Evolutionary conservation across 768 basidiomycete species (phyloP), one percentile per base, ranked within the genome.

Genomic region (Ramaria rubella): DNA sequence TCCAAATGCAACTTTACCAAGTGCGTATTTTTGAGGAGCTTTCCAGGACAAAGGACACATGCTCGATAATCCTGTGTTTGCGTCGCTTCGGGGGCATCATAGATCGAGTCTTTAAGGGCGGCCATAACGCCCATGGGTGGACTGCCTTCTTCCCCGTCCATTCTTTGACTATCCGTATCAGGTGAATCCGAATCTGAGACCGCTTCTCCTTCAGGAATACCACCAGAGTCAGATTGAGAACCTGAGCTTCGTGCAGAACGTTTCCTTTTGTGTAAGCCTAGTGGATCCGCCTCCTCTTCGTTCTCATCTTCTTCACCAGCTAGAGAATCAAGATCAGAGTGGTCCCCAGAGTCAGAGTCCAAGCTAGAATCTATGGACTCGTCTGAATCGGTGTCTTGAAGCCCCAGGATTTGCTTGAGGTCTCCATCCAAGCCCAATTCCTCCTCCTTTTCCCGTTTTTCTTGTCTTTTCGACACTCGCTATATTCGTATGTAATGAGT

Each of bases 341-440:
- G 30, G 31, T 57, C 40, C 12, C 31, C 55, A 45, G 23, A 21
- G 15, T 36, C 44, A 31, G 31, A 23, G n/a, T 33, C 54, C 12
- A 62, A 67, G 52, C 64, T 52, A 23, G 63, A 60, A 50, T 76
- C 81, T 12, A 77, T 76, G 63, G 77, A 67, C 69, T 87, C 87
- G 46, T 86, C 85, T 29, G 86, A 86, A 67, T 90, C 85, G 1
- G 86, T 86, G 61, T 89, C 84, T 40, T 87, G 75, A 60, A 90
- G 65, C 24, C 86, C 87, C 12, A 88, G 69, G 33, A 81, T 65
- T 48, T 80, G 81, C 64, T 77, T 86, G 72, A 75, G 73, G n/a
- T 83, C 83, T 31, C 77, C 79, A 57, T 86, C 81, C 5, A 86
- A 61, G 0, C 81, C 84, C 33, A 85, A 75, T 50, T 81, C 78